These are phyloP conservation scores for Pseudogymnoascus sp. DNA, from an alignment of 2,329 filamentous ascomycete species.

Conservation along the genomic window DNA sequence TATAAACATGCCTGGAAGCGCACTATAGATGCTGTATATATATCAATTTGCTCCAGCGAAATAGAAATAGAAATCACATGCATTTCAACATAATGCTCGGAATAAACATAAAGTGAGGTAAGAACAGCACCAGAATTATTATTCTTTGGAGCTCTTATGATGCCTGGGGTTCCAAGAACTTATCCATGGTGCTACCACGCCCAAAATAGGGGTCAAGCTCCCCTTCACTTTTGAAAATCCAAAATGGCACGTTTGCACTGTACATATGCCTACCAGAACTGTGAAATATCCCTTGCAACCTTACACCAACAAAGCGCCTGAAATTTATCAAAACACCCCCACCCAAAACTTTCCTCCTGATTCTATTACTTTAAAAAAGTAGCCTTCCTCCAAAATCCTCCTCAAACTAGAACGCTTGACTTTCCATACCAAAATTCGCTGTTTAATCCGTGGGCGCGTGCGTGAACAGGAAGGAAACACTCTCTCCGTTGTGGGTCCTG, in stretches of 20 bases:
- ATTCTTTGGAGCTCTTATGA: not conserved
- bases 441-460: constrained; percentile 47
- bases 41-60: not conserved
- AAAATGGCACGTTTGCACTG: constrained; percentile 1
- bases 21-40: not conserved
- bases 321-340: constrained; percentile 3
- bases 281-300: constrained; percentile 5
- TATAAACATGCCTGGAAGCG: not conserved
- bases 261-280: constrained; percentile 1
- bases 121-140: not conserved
- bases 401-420: not conserved
- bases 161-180: not conserved
- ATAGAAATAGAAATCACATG: not conserved
- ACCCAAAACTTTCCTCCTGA: not conserved
- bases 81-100: not conserved
- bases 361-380: constrained; percentile 3
- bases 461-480: constrained; percentile 60
- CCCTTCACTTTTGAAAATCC: constrained; percentile 1
- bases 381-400: not conserved
- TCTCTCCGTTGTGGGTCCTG: constrained; percentile 60
- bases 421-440: not conserved
- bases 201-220: not conserved
- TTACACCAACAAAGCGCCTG: constrained; percentile 7
- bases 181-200: not conserved
- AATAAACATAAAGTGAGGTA: not conserved